Evolutionary conservation across 495 filamentous ascomycete species (phyloP), one percentile per base, ranked within the genome.

Genomic region (Penicillium maclennaniae): DNA sequence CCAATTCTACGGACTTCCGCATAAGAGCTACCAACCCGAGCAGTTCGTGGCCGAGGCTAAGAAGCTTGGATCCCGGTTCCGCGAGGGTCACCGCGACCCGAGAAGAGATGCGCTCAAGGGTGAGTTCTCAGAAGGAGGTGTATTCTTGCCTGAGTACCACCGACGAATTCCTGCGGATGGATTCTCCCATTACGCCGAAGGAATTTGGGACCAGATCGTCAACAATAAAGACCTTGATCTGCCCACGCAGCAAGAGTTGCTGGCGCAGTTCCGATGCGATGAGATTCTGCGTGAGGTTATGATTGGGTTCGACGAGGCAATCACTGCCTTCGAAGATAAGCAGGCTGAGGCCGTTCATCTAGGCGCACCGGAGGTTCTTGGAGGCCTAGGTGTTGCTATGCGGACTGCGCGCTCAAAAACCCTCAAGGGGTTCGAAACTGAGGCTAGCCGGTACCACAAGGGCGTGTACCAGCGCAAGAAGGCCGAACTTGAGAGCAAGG

Each of bases 161-260:
- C 80, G 93, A 51, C 80, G 95, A 48, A 97, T 98, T 50, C 93
- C 93, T 37, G 93, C 93, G 9, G 93, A 98, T 67, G 93, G 93
- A 6, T 92, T 97, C 67, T 85, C 92, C 4, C 78, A 88, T 47
- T 98, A 97, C 65, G 92, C 93, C 8, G 84, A 91, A 61, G 88
- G 91, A 36, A 83, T 98, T 15, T 98, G 93, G 93, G 90, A 96
- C 65, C 93, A 97, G 69, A 98, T 98, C 60, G 90, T 95, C 60
- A 88, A 91, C 71, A 98, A 98, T 73, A 98, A 98, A 71, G 93
- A 98, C 61, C 76, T 98, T 54, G 93, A 98, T 74, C 72, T 98
- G 28, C 93, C 93, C 15, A 97, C 93, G 0, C 93, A 98, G 70
- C 93, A 98, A 66, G 93, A 98, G 63, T 74, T 98, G 42, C 83